Evolutionary conservation across 257 asterid genomes (phyloP), one percentile per base, ranked within the genome.

Genomic region (Scutellaria galericulata): DNA sequence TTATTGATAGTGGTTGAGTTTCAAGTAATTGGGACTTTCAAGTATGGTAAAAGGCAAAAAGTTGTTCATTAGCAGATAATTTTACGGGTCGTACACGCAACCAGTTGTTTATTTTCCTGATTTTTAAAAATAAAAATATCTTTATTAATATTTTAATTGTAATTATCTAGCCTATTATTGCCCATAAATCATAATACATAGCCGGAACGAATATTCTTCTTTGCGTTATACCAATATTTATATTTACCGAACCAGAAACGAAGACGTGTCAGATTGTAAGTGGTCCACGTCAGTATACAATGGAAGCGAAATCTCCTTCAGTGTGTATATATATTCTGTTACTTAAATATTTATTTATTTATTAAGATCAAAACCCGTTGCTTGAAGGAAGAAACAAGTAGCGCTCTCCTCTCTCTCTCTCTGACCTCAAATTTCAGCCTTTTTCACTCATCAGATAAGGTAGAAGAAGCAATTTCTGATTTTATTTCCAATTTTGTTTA

Each of bases 381-480:
- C 78, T 71, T 71, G 6, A 75, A 70, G 68, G 54, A 64, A 70
- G 51, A 68, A 35, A 22, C 3, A 61, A 66, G 65, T 11, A 50
- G 31, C 68, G 41, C 67, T 15, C 57, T 75, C 59, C 67, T 15
- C 57, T 75, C 59, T 18, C 55, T 63, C 82, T 31, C 64, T 27
- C 66, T 44, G 50, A 37, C 75, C 51, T 65, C 71, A 68, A 73
- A 37, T 47, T 20, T 78, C 73, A 54, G 56, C 73, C 50, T 15
- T 50, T 22, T 1, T 50, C 63, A 50, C 37, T 64, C 56, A 11
- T 2, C 56, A 27, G 59, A 73, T 65, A 69, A 81, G 85, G 85
- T 81, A 73, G 54, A n/a, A 7, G 3, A 24, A 22, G 1, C 15
- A n/a, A 35, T 46, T 48, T 13, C 48, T 12, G 63, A 24, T 44